These are phyloP conservation scores for Striga asiatica DNA, from an alignment of 257 asterid species.

Conservation along the genomic window DNA sequence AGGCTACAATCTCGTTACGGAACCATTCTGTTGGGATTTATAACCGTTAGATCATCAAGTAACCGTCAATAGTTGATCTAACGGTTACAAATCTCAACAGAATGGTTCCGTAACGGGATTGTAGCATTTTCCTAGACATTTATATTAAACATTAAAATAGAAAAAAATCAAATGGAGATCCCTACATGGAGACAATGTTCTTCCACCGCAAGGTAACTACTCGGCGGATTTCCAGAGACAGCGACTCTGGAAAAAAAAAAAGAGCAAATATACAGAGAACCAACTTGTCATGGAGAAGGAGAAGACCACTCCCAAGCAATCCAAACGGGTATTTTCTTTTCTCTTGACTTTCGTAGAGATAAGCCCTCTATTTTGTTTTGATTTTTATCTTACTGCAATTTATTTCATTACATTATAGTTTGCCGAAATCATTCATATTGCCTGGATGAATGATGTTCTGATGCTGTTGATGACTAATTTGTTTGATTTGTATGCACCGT, in stretches of 20 bases:
- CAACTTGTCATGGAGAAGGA: not conserved
- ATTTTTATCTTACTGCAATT: not conserved
- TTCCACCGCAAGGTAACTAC: too few species aligned
- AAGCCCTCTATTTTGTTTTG: not conserved
- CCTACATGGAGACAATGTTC: not conserved
- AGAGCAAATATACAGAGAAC: not conserved
- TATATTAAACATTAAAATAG: too few species aligned
- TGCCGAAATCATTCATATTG: not conserved
- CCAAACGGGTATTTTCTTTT: slow-evolving; percentile 1
- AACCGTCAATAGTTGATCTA: too few species aligned
- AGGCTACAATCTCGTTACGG: too few species aligned
- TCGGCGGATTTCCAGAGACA: too few species aligned
- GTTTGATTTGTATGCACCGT: not conserved
- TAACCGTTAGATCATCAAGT: too few species aligned
- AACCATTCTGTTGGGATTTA: too few species aligned
- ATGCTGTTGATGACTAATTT: not conserved
- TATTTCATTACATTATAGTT: not conserved
- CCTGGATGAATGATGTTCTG: not conserved
- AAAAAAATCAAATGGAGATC: too few species aligned
- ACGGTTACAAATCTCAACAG: too few species aligned
- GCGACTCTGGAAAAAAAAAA: not conserved
- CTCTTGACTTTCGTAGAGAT: not conserved
- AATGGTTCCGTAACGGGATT: too few species aligned
- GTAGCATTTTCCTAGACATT: too few species aligned
- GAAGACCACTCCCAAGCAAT: not conserved